These are phyloP conservation scores for Chaetomium strumarium DNA, from an alignment of 2,329 filamentous ascomycete species.

Conservation along the genomic window DNA sequence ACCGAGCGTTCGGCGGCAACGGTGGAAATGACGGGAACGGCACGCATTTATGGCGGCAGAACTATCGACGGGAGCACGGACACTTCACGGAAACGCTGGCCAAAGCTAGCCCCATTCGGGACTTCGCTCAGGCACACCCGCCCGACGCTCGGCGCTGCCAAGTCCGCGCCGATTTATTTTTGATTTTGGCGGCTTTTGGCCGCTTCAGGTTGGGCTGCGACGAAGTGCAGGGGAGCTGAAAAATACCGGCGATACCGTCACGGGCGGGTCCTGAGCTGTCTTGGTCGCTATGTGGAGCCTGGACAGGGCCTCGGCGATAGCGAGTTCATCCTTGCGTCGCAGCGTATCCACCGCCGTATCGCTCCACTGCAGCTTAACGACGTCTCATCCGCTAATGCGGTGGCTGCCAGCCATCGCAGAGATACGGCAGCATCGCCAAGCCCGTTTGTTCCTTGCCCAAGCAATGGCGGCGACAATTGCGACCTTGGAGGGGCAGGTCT, in stretches of 20 bases:
- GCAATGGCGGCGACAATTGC: too few relatives aligned
- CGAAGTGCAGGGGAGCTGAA: constrained; percentile 1
- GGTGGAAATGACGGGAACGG: constrained; percentile 10
- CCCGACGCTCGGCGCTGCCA: background rate
- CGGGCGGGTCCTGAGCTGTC: background rate
- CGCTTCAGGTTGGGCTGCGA: background rate
- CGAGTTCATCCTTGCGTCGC: too few relatives aligned
- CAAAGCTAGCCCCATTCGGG: background rate
- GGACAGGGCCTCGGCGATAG: too few relatives aligned
- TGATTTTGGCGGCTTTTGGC: background rate
- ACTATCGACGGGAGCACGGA: constrained; percentile 1
- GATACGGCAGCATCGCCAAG: constrained; percentile 4
- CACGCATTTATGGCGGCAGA: background rate
- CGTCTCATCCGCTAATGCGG: background rate
- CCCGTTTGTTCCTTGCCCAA: background rate
- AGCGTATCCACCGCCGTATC: background rate
- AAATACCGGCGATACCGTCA: background rate
- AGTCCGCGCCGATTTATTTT: background rate
- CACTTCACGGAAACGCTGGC: background rate
- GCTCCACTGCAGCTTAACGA: constrained; percentile 1
- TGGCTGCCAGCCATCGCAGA: background rate
- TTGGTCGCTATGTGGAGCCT: too few relatives aligned
- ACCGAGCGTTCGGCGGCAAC: constrained; percentile 9
- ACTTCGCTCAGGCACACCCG: background rate
- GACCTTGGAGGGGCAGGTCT: background rate